Percentiles rank a stretch among this genome's conserved stretches.
Evolutionary conservation across 768 basidiomycete species (phyloP).

Genomic region (Naematelia aurantialba): DNA sequence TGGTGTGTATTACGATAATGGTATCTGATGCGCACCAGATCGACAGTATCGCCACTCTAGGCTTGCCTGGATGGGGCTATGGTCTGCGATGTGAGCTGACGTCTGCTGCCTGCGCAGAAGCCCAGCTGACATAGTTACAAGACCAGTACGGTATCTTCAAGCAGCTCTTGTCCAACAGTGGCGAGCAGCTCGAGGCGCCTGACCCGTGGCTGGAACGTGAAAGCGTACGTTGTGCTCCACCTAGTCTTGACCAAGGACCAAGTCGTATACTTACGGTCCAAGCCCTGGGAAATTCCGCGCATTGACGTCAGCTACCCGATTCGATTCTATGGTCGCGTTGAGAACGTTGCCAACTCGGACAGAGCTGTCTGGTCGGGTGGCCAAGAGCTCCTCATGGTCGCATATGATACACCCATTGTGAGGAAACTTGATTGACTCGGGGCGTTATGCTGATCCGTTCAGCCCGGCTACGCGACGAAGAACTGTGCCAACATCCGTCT

Average conservation of each 20-base stretch:
- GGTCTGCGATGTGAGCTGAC: conserved; percentile 65
- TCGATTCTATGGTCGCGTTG: conserved; percentile 82
- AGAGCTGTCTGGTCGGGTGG: conserved; percentile 63
- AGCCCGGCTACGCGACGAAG: conserved; percentile 38
- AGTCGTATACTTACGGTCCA: not conserved
- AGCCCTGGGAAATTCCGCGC: conserved; percentile 50
- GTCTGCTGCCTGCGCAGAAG: not conserved
- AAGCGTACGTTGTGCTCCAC: conserved; percentile 23
- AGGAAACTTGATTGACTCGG: not conserved
- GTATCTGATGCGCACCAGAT: conserved; percentile 27
- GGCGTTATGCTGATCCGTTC: not conserved
- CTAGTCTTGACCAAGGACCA: not conserved
- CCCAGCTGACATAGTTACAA: not conserved
- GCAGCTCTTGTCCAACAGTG: conserved; percentile 64
- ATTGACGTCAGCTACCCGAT: conserved; percentile 66
- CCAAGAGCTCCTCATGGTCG: conserved; percentile 87
- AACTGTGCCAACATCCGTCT: conserved; percentile 81
- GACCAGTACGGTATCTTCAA: conserved; percentile 93
- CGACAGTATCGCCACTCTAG: conserved; percentile 83
- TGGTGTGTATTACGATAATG: not conserved
- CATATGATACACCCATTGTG: conserved; percentile 84
- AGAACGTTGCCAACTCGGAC: conserved; percentile 55
- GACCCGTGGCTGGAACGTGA: conserved; percentile 54
- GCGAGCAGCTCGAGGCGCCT: conserved; percentile 52
- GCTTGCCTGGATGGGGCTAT: conserved; percentile 93